phyloP scores from a whole-genome alignment of 1,284 basidiomycete genomes.

The Boletellus sp. region DNA sequence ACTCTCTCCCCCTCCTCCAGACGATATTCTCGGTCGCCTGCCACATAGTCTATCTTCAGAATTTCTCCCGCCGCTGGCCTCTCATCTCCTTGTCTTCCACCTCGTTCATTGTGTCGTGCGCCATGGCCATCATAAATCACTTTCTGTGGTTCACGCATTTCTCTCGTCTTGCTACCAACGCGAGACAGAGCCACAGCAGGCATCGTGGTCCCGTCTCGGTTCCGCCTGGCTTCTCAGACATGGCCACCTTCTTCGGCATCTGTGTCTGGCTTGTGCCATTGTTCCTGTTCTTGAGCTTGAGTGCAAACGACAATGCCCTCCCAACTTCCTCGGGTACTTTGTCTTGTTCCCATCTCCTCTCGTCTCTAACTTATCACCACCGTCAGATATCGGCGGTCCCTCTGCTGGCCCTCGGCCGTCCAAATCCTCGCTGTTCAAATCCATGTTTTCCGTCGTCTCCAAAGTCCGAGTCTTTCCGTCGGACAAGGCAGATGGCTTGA shows the following conservation, averaged over 20 bases:
- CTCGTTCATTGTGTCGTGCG: conserved; percentile 80
- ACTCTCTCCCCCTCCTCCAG: conserved; percentile 73
- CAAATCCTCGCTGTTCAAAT: conserved; percentile 61
- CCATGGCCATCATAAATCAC: conserved; percentile 82
- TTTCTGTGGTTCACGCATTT: conserved; percentile 96
- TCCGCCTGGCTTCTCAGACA: conserved; percentile 76
- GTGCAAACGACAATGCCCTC: conserved; percentile 91
- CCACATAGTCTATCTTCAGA: conserved; percentile 86
- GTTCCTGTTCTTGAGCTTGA: conserved; percentile 89
- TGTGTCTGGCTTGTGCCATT: conserved; percentile 92
- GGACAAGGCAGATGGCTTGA: conserved; percentile 53
- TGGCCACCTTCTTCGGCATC: conserved; percentile 88
- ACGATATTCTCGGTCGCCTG: conserved; percentile 77
- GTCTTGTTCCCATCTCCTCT: conserved; percentile 2
- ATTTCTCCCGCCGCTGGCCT: conserved; percentile 87
- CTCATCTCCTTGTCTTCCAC: conserved; percentile 82
- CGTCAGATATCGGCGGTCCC: conserved; percentile 37
- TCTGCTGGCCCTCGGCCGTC: conserved; percentile 31
- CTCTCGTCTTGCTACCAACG: conserved; percentile 60
- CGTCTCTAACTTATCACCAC: neutral
- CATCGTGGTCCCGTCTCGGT: conserved; percentile 40
- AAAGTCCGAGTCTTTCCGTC: conserved; percentile 33
- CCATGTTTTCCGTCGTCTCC: conserved; percentile 50
- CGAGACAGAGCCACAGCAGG: conserved; percentile 39
- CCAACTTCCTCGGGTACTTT: conserved; percentile 53